phyloP scores from a whole-genome alignment of 2,329 filamentous ascomycete genomes.

The Botrytis cinerea region DNA sequence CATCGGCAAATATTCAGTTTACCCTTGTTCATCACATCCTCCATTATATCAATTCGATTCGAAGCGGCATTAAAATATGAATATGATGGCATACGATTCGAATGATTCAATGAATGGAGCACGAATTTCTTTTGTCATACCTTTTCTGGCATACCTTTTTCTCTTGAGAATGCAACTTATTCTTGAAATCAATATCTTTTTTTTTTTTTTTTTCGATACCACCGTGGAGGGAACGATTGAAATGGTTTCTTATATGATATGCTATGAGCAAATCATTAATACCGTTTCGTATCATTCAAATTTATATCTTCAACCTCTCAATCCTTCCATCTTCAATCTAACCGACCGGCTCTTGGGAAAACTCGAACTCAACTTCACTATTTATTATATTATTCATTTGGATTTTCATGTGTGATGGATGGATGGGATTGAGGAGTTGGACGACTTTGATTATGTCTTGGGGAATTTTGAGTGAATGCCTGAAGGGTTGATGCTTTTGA shows the following conservation, averaged over 20 bases:
- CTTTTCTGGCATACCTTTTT: conserved; percentile 18
- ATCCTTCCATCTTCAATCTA: neutral
- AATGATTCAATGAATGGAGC: conserved; percentile 22
- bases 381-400: conserved; percentile 18
- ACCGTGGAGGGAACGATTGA: neutral
- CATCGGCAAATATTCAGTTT: conserved; percentile 4
- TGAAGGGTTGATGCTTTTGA: neutral
- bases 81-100: conserved; percentile 19
- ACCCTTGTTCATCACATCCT: conserved; percentile 11
- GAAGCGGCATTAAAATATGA: conserved; percentile 13
- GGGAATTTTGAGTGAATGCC: neutral
- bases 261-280: neutral
- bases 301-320: neutral
- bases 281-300: neutral
- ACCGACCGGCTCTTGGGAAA: conserved; percentile 4
- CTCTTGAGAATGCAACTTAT: neutral
- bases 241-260: neutral
- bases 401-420: conserved; percentile 13
- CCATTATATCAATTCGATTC: conserved; percentile 11
- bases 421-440: conserved; percentile 1
- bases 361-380: neutral
- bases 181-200: neutral
- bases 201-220: conserved; percentile 4
- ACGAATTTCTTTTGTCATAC: conserved; percentile 24
- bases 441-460: conserved; percentile 13